These are phyloP conservation scores for Trematosphaeria pertusa DNA, from an alignment of 2,329 filamentous ascomycete species.

Conservation along the genomic window DNA sequence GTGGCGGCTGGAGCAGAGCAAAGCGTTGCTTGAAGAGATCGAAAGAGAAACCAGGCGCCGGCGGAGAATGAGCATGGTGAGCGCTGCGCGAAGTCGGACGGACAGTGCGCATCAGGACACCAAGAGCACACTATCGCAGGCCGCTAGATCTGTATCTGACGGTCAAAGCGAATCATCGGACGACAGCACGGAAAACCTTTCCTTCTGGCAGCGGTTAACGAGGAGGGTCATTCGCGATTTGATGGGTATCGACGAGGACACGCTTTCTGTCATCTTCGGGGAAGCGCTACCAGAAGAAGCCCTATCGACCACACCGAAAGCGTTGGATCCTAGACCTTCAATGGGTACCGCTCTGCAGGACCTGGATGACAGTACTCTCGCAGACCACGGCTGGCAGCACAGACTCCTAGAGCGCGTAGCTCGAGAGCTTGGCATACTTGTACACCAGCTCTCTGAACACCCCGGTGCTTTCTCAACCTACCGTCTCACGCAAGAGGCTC, in stretches of 20 bases:
- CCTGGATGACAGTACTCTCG: constrained; percentile 39
- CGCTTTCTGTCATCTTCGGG: constrained; percentile 86
- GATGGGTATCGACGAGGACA: constrained; percentile 86
- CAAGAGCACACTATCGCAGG: constrained; percentile 14
- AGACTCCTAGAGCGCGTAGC: constrained; percentile 84
- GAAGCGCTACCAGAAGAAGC: constrained; percentile 69
- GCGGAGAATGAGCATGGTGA: constrained; percentile 68
- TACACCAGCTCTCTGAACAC: constrained; percentile 83
- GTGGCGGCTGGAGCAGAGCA: constrained; percentile 92
- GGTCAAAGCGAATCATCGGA: constrained; percentile 46
- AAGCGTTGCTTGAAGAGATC: constrained; percentile 84
- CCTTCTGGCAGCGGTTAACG: constrained; percentile 82
- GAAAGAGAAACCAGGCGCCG: constrained; percentile 78
- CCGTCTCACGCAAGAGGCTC: constrained; percentile 61
- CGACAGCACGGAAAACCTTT: constrained; percentile 62
- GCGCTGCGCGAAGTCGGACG: constrained; percentile 47
- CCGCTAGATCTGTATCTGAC: constrained; percentile 31
- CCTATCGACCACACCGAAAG: constrained; percentile 23
- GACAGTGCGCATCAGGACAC: constrained; percentile 26
- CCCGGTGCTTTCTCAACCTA: constrained; percentile 91
- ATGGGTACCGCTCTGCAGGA: constrained; percentile 28
- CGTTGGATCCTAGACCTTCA: constrained; percentile 25
- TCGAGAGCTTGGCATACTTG: constrained; percentile 81
- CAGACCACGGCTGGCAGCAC: constrained; percentile 69
- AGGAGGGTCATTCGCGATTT: constrained; percentile 86